Percentiles rank a stretch among this genome's conserved stretches.
Conservation (phyloP, 306 rosid genomes). For the Nissolia schottii region DNA sequence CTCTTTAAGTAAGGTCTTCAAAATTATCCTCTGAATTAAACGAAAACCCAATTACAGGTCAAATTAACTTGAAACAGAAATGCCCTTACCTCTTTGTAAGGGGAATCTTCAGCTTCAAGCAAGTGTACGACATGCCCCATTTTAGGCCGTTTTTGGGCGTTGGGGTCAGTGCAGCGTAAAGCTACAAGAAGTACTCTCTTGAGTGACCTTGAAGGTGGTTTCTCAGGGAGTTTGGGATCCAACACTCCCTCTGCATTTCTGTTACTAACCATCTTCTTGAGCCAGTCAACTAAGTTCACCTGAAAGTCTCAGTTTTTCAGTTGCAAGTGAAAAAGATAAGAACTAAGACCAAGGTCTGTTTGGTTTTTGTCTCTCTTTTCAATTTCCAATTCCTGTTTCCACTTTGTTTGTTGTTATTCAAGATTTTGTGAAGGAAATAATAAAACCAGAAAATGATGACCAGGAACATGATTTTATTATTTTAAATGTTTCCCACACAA, state of each 20-base stretch:
- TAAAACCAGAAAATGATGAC: no score
- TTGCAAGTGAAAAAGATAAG: neutral
- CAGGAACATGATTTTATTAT: no score
- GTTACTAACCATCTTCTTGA: slow-evolving; percentile 76
- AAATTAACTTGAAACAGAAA: slow-evolving; percentile 22
- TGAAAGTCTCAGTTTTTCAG: slow-evolving; percentile 31
- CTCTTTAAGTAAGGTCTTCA: neutral
- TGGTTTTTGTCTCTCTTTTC: no score
- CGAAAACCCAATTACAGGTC: neutral
- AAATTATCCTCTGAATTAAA: neutral
- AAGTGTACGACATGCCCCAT: slow-evolving; percentile 90
- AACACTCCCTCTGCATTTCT: slow-evolving; percentile 75
- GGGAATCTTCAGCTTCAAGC: slow-evolving; percentile 89
- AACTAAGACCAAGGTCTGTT: no score
- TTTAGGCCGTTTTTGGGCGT: slow-evolving; percentile 76
- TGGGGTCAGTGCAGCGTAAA: slow-evolving; percentile 78
- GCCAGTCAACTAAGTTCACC: slow-evolving; percentile 91
- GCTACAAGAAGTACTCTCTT: slow-evolving; percentile 89
- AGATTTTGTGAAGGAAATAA: no score
- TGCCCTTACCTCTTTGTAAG: slow-evolving; percentile 58
- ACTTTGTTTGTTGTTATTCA: no score
- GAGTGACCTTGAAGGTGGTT: slow-evolving; percentile 69
- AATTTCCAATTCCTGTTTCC: no score
- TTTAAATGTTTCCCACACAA: no score
- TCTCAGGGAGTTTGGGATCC: slow-evolving; percentile 80